Evolutionary conservation across 495 filamentous ascomycete genomes (phyloP).

Genomic region (Bathelium albidoporum): DNA sequence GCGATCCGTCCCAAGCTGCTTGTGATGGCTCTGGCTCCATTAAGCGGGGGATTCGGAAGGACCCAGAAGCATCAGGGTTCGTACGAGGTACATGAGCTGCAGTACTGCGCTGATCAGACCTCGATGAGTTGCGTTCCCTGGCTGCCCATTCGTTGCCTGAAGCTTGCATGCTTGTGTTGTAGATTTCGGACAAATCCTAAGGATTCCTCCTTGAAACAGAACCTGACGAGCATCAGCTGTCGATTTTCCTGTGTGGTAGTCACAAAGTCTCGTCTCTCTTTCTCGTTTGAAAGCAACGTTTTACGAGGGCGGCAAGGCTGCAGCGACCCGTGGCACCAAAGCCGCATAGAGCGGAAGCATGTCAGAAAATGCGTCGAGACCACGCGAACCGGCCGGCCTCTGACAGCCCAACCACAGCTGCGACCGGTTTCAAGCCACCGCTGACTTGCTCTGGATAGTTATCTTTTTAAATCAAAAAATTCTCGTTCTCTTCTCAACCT

Average conservation of each 20-base stretch:
- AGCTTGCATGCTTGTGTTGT: not conserved
- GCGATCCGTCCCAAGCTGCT: not conserved
- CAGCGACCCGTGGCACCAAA: not conserved
- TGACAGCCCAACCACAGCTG: not conserved
- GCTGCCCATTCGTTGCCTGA: not conserved
- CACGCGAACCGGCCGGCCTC: not conserved
- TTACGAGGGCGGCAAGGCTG: not conserved
- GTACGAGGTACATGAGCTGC: not conserved
- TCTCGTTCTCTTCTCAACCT: too few relatives aligned
- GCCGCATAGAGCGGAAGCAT: not conserved
- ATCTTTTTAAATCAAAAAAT: too few relatives aligned
- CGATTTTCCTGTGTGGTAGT: not conserved
- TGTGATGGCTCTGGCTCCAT: not conserved
- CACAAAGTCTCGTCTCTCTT: not conserved
- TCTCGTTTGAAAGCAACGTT: not conserved
- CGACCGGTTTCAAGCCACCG: not conserved
- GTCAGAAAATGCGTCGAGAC: not conserved
- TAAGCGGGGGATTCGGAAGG: not conserved
- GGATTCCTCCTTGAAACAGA: not conserved
- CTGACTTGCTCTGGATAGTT: not conserved
- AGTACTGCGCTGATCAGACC: not conserved
- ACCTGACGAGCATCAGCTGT: not conserved
- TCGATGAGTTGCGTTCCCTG: not conserved
- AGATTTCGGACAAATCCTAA: not conserved
- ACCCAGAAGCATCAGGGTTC: not conserved